Evolutionary conservation across 2,329 filamentous ascomycete genomes (phyloP), one percentile per base, ranked within the genome.

Genomic region (Trichoderma semiorbis): DNA sequence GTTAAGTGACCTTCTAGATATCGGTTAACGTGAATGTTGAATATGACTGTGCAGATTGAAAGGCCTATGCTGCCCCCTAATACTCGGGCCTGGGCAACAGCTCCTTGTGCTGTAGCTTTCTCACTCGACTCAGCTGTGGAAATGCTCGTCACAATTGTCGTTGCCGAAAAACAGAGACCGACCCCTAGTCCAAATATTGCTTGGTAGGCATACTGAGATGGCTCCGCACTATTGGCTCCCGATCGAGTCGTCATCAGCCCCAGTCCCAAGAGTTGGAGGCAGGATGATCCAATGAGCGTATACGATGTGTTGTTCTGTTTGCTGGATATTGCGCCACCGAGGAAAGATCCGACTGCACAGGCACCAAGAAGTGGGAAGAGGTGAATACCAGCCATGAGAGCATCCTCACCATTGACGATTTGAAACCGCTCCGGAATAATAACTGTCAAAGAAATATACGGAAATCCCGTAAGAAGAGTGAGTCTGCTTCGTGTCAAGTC

Each of bases 391-490:
- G 88, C 87, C 75, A 84, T 83, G 28, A 90, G 81, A 0, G 86
- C 83, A 36, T 79, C 83, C 63, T 89, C 83, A 7, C 80, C 81
- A 73, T 89, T 86, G 67, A 90, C 85, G 47, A 90, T 86, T 73
- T 91, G 88, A 64, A 90, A 88, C 7, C 88, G 81, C 74, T 91
- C 87, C 0, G 89, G 89, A 5, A 91, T 83, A 36, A 86, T 84
- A 70, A 90, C 85, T 14, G 88, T 84, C n/a, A 89, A 82, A 5
- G 86, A 81, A 26, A 91, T 85, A 73, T 89, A 90, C 0, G 85
- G 82, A 66, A 87, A 89, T 2, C 88, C 88, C 0, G 85, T 86
- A 21, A 90, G 81, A 18, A 90, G 79, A 3, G 88, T 89, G 30
- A 86, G 84, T 18, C 87, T 89, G 4, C 5, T 32, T n/a, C 30